Base-by-base conservation (phyloP, 345 rosid species). In the Nasturtium officinale region DNA sequence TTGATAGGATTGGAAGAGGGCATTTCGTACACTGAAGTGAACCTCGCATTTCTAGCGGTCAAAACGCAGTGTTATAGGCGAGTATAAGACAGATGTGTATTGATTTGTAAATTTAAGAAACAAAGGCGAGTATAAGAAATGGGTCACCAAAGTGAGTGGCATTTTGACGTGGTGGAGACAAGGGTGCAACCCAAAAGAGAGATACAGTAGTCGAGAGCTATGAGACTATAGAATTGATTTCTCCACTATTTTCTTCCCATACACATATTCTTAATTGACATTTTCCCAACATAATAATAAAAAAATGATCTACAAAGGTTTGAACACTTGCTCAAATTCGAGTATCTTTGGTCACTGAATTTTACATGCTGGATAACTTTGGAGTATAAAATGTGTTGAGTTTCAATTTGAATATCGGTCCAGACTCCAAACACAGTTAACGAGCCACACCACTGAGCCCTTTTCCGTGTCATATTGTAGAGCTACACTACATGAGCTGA, bases 141-240 rank as follows among this genome's bases (percentile, higher is more conserved):
- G 69, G 69, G 69, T 29, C 69, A 26, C 42, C 54, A 55, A 42
- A 25, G 38, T 15, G 29, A 68, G 64, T 55, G 64, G 10, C 25
- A 17, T 55, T 68, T 42, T 55, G 63, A 55, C 54, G n/a, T n/a
- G n/a, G 73, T 56, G 64, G 40, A 55, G 73, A 42, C 63, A 54
- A 55, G 54, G 28, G 21, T 68, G 52, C 32, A 66, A 32, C 50
- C 60, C 50, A 23, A 37, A 52, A 67, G 23, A 35, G 21, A 23
- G 13, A 13, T n/a, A n/a, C n/a, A n/a, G n/a, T n/a, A 45, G 26
- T 52, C 71, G 11, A 54, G 18, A 53, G 58, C n/a, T n/a, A n/a
- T n/a, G n/a, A n/a, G n/a, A n/a, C 35, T 29, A 15, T 7, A 54
- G 30, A 51, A 5, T 68, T 18, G 52, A 42, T 54, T 37, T 25